A percentile compares a stretch with the other conserved stretches of the same genome.
Conservation (phyloP, 2,329 filamentous ascomycete species). For the Aspergillus amoenus region DNA sequence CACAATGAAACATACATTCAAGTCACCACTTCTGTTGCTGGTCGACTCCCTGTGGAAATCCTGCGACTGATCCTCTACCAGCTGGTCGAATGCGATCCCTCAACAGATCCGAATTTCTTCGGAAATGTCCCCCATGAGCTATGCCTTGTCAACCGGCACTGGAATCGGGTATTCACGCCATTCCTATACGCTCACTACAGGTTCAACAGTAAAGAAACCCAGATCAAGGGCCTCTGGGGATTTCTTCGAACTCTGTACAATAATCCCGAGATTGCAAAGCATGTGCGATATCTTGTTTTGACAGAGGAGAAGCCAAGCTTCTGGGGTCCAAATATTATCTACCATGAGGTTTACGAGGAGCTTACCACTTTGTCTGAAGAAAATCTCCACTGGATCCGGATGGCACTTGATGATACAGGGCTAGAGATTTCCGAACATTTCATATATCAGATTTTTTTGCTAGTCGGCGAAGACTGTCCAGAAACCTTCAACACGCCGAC, state of each 20-base stretch:
- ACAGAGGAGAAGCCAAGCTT: background rate
- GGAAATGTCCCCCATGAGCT: background rate
- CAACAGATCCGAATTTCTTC: background rate
- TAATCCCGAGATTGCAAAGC: background rate
- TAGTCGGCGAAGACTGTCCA: no score
- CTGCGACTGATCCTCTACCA: background rate
- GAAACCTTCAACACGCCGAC: no score
- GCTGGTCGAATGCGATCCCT: background rate
- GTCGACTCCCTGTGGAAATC: background rate
- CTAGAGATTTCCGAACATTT: no score
- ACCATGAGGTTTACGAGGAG: no score
- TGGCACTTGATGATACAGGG: no score
- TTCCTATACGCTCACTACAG: background rate
- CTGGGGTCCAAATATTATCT: no score
- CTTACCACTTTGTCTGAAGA: no score
- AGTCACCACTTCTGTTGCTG: background rate
- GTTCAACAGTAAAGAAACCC: background rate
- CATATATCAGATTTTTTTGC: no score
- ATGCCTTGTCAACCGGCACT: background rate
- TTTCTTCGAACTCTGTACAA: background rate
- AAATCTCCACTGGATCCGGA: no score
- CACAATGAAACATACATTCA: no score
- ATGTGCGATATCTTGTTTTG: background rate
- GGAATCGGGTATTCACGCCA: background rate
- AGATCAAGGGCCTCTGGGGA: background rate